Percentiles rank a stretch among this genome's conserved stretches.
Evolutionary conservation across 768 basidiomycete genomes (phyloP).

Genomic region (Lentinula sp.): DNA sequence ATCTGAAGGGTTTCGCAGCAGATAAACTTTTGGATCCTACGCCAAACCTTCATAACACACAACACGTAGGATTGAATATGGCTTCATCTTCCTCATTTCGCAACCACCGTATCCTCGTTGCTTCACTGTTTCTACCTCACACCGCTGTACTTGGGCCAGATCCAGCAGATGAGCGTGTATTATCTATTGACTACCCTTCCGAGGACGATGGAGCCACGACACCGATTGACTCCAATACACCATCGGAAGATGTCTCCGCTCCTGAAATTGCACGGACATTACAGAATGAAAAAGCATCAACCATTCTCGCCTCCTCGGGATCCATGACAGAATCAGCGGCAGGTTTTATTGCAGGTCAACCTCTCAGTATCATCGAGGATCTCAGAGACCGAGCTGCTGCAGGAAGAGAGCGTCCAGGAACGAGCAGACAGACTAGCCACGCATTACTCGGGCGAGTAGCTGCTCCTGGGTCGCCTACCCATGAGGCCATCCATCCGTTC

Average conservation of each 20-base stretch:
- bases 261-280: slow-evolving; percentile 9
- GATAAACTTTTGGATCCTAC: neutral
- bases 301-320: neutral
- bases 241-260: neutral
- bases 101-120: slow-evolving; percentile 71
- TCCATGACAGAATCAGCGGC: neutral
- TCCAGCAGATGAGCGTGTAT: slow-evolving; percentile 35
- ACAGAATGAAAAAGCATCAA: neutral
- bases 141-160: slow-evolving; percentile 57
- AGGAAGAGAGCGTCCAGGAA: neutral
- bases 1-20: neutral
- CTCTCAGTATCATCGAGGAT: slow-evolving; percentile 61
- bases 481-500: neutral
- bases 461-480: neutral
- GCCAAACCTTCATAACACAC: neutral
- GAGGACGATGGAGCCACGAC: neutral
- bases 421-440: neutral
- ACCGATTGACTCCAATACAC: slow-evolving; percentile 7
- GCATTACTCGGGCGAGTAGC: neutral
- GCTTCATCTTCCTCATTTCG: slow-evolving; percentile 72
- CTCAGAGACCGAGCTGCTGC: slow-evolving; percentile 35
- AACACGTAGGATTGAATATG: slow-evolving; percentile 7
- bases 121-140: slow-evolving; percentile 78
- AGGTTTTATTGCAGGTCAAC: slow-evolving; percentile 3
- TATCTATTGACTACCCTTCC: neutral